A percentile compares a stretch with the other conserved stretches of the same genome.
These are phyloP conservation scores for Hanseniaspora guilliermondii DNA, from an alignment of 805 yeast species.

Conservation along the genomic window DNA sequence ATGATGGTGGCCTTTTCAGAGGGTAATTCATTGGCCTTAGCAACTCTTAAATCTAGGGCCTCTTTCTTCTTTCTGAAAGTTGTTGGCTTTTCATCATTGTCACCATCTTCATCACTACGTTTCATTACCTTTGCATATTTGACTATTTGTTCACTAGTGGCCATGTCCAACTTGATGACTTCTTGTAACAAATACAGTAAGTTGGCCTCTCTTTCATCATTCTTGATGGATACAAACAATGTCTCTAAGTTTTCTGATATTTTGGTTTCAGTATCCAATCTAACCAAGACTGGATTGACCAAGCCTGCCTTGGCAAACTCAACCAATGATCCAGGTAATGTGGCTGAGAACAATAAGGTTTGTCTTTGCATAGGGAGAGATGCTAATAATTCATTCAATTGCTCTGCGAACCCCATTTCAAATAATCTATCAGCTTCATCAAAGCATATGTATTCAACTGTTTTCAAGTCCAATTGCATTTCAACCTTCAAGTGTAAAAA, in stretches of 20 bases:
- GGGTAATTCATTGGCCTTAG: conserved; percentile 74
- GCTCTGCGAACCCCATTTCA: conserved; percentile 93
- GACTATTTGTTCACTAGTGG: conserved; percentile 51
- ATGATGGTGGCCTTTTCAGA: conserved; percentile 78
- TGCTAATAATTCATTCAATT: conserved; percentile 75
- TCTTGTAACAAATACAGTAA: conserved; percentile 65
- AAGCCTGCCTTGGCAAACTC: conserved; percentile 97
- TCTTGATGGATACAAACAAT: conserved; percentile 72
- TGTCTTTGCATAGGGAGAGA: conserved; percentile 75
- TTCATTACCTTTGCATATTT: conserved; percentile 34
- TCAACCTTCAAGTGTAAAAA: conserved; percentile 91
- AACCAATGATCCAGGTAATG: conserved; percentile 80
- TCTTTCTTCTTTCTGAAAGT: conserved; percentile 31
- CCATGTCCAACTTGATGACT: conserved; percentile 71
- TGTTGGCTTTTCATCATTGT: conserved; percentile 25
- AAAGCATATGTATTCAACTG: conserved; percentile 81
- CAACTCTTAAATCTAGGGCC: conserved; percentile 32
- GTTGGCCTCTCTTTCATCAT: conserved; percentile 81
- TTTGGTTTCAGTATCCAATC: conserved; percentile 86
- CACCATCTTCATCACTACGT: conserved; percentile 38
- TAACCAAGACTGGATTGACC: conserved; percentile 77
- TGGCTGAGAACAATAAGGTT: conserved; percentile 84
- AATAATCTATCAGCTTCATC: conserved; percentile 96
- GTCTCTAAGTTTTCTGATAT: conserved; percentile 82
- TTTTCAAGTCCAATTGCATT: conserved; percentile 73